Conservation (phyloP, 768 basidiomycete species). For the Pluteus cervinus region DNA sequence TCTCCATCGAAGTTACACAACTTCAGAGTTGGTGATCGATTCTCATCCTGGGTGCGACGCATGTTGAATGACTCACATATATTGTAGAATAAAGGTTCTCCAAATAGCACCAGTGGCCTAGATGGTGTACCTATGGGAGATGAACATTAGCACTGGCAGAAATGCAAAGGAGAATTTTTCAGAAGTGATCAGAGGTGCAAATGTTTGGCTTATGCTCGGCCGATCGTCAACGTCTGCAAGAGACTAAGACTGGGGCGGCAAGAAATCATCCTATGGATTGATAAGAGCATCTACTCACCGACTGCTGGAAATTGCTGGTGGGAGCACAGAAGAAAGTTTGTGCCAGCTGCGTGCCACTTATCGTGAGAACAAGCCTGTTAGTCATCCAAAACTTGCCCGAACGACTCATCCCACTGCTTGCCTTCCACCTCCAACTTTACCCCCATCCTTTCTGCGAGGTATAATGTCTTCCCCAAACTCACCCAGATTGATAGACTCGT, state of each 20-base stretch:
- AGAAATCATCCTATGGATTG: conserved; percentile 46
- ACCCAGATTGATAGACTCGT: conserved; percentile 81
- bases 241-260: conserved; percentile 76
- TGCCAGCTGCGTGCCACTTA: too few relatives aligned
- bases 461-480: conserved; percentile 55
- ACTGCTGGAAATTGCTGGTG: conserved; percentile 2
- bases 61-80: conserved; percentile 12
- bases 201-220: conserved; percentile 66
- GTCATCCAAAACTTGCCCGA: conserved; percentile 7
- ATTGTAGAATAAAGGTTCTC: too few relatives aligned
- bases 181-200: conserved; percentile 53
- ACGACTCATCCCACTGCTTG: neutral
- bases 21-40: conserved; percentile 39
- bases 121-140: neutral
- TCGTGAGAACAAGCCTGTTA: conserved; percentile 25
- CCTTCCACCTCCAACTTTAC: conserved; percentile 5
- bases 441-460: conserved; percentile 22
- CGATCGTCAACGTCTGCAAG: conserved; percentile 50
- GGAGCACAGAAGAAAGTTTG: conserved; percentile 4
- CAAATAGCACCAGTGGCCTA: too few relatives aligned
- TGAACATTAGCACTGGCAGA: conserved; percentile 4
- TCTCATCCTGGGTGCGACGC: conserved; percentile 32
- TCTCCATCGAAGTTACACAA: conserved; percentile 36
- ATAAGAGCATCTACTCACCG: conserved; percentile 22
- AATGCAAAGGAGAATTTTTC: conserved; percentile 3